Percentiles rank a stretch among this genome's conserved stretches.
phyloP scores from a whole-genome alignment of 768 basidiomycete species.

The Leucosporidium scottii region DNA sequence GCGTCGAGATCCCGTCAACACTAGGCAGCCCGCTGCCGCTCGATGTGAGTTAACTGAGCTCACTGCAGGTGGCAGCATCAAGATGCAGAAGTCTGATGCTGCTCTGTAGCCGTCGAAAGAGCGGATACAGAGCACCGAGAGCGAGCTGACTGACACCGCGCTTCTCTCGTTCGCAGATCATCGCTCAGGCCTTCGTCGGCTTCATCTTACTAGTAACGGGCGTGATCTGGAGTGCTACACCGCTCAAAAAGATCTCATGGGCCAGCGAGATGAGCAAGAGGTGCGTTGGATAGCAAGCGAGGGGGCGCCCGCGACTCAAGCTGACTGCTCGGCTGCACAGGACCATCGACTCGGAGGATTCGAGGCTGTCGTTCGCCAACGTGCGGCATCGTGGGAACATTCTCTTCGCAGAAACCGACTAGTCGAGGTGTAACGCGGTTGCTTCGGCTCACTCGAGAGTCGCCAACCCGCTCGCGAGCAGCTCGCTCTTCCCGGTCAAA shows the following conservation, averaged over 20 bases:
- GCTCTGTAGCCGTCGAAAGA: background rate
- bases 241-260: constrained; percentile 76
- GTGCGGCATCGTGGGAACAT: constrained; percentile 55
- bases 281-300: constrained; percentile 47
- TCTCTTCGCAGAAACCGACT: constrained; percentile 22
- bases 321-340: constrained; percentile 41
- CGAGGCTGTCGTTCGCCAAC: constrained; percentile 57
- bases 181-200: constrained; percentile 59
- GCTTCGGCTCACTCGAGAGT: no score
- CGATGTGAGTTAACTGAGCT: background rate
- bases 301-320: no score
- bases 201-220: constrained; percentile 65
- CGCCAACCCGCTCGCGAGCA: no score
- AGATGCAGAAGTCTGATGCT: background rate
- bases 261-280: constrained; percentile 78
- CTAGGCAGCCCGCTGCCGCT: background rate
- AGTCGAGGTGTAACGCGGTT: no score
- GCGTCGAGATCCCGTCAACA: background rate
- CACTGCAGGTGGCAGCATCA: background rate
- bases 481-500: no score
- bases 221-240: constrained; percentile 60
- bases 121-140: background rate
- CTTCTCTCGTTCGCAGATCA: constrained; percentile 48
- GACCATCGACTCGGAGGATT: constrained; percentile 69
- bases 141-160: background rate